phyloP scores from a whole-genome alignment of 192 early-diverging fungal species.

The Oehlia diaphana region DNA sequence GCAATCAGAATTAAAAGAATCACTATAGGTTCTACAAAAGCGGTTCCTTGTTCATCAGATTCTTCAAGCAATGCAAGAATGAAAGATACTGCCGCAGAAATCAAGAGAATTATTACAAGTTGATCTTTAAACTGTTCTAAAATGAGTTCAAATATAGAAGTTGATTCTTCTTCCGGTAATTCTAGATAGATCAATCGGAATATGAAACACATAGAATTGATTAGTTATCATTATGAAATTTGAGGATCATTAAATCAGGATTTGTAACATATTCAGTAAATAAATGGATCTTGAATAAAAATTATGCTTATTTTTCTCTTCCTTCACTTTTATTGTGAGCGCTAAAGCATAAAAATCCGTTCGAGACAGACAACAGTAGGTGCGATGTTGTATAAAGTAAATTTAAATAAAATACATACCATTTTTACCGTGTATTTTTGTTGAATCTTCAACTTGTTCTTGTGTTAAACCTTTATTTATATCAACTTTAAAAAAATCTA shows the following conservation, averaged over 20 bases:
- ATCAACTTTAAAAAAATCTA: slow-evolving; percentile 68
- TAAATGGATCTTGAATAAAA: no score
- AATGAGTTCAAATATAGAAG: slow-evolving; percentile 91
- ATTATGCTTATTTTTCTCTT: no score
- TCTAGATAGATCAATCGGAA: slow-evolving; percentile 41
- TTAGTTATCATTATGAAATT: background rate
- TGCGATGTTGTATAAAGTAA: background rate
- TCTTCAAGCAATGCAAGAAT: slow-evolving; percentile 90
- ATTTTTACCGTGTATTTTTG: slow-evolving; percentile 75
- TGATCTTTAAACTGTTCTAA: slow-evolving; percentile 99
- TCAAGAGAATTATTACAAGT: slow-evolving; percentile 92
- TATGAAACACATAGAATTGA: slow-evolving; percentile 5
- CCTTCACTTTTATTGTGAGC: no score
- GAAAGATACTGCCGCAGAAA: slow-evolving; percentile 90
- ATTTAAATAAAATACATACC: slow-evolving; percentile 48
- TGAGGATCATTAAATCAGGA: background rate
- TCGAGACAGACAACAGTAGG: background rate
- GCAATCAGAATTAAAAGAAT: slow-evolving; percentile 98
- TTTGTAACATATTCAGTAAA: background rate
- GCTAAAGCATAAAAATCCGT: no score
- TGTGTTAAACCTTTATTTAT: slow-evolving; percentile 63
- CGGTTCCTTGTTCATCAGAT: slow-evolving; percentile 64
- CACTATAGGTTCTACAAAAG: slow-evolving; percentile 97
- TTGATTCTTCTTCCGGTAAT: slow-evolving; percentile 87
- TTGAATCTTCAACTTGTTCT: slow-evolving; percentile 60